Evolutionary conservation across 805 yeast species (phyloP).

Genomic region (Komagataella pastoris): DNA sequence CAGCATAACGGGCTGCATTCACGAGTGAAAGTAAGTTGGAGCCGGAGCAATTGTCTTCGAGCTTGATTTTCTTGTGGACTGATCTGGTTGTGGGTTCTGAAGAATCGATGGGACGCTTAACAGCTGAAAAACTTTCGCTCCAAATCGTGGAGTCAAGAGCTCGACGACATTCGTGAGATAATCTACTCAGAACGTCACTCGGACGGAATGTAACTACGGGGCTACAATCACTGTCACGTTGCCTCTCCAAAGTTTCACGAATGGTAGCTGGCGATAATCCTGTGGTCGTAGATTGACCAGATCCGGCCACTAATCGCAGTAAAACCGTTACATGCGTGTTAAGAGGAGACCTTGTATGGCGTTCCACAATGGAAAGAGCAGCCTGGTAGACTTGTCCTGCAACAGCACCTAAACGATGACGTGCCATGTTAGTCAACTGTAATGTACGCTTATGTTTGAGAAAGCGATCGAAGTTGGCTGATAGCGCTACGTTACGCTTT

Average conservation of each 20-base stretch:
- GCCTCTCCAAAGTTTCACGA: not conserved
- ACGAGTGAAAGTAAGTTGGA: not conserved
- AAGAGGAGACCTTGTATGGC: conserved; percentile 25
- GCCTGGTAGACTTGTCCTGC: conserved; percentile 51
- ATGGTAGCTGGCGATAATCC: conserved; percentile 17
- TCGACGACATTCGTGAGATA: not conserved
- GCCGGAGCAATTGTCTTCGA: conserved; percentile 10
- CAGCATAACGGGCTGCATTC: not conserved
- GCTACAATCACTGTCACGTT: conserved; percentile 9
- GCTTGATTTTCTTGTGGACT: conserved; percentile 12
- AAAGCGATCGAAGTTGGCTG: conserved; percentile 54
- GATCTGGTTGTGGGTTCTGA: not conserved
- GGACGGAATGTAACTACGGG: conserved; percentile 7
- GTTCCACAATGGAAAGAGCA: conserved; percentile 47
- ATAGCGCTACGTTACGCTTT: conserved; percentile 34
- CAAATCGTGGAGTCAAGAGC: not conserved
- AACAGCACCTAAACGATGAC: conserved; percentile 55
- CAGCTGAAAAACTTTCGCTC: not conserved
- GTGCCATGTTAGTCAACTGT: conserved; percentile 49
- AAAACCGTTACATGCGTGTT: not conserved
- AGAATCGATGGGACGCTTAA: not conserved
- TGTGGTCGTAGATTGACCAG: conserved; percentile 14
- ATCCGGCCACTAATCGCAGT: not conserved
- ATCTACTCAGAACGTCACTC: not conserved
- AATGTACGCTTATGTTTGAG: conserved; percentile 51